A percentile compares a stretch with the other conserved stretches of the same genome.
These are phyloP conservation scores for Thermochaetoides thermophila DNA, from an alignment of 495 filamentous ascomycete genomes.

Conservation along the genomic window DNA sequence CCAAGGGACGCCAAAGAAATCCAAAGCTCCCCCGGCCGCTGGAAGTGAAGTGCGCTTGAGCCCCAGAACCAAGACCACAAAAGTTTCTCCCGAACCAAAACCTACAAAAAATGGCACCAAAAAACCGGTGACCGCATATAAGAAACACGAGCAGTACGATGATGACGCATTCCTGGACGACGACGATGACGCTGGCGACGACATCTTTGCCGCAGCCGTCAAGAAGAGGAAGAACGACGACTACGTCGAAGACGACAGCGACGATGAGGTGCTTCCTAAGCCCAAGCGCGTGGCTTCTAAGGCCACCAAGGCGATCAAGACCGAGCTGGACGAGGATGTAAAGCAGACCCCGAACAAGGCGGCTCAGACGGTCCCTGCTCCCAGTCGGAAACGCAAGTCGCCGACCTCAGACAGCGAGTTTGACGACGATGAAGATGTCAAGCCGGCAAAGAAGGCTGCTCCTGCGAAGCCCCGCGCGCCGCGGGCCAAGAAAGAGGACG, in stretches of 20 bases:
- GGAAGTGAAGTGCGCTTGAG: conserved; percentile 24
- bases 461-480: conserved; percentile 46
- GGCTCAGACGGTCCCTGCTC: conserved; percentile 25
- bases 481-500: conserved; percentile 43
- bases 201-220: conserved; percentile 57
- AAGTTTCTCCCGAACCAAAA: conserved; percentile 13
- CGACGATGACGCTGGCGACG: conserved; percentile 51
- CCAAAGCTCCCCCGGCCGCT: conserved; percentile 17
- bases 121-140: conserved; percentile 16
- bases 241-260: conserved; percentile 46
- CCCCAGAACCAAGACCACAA: conserved; percentile 23
- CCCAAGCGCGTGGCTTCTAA: conserved; percentile 33
- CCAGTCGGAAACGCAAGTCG: conserved; percentile 32
- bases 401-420: conserved; percentile 31
- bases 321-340: conserved; percentile 29
- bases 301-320: conserved; percentile 22
- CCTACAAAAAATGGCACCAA: conserved; percentile 12
- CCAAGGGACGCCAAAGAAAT: conserved; percentile 19
- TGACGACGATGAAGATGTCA: conserved; percentile 27
- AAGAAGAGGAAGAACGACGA: conserved; percentile 53
- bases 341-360: conserved; percentile 15
- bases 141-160: conserved; percentile 24
- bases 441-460: conserved; percentile 41
- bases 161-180: conserved; percentile 42
- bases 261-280: conserved; percentile 38